Evolutionary conservation across 805 yeast genomes (phyloP).

Genomic region (Saturnispora gosingensis): DNA sequence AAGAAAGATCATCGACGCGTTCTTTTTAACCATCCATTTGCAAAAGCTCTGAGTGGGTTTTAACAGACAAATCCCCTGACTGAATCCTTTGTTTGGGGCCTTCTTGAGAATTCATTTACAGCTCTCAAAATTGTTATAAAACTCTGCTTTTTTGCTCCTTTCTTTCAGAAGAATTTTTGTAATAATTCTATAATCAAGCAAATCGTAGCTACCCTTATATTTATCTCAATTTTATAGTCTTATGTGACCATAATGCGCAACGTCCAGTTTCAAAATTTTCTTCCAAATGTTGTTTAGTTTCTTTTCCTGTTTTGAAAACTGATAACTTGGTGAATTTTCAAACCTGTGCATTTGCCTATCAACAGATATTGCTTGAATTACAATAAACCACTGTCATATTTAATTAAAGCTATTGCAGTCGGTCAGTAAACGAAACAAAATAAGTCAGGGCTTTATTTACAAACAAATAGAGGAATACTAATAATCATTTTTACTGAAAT

Average conservation of each 20-base stretch:
- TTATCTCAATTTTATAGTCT: not conserved
- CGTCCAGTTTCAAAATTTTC: conserved; percentile 4
- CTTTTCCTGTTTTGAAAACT: conserved; percentile 4
- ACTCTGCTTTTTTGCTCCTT: not conserved
- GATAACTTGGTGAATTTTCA: not conserved
- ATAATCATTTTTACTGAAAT: not conserved
- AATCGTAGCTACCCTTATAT: not conserved
- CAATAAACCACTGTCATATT: not conserved
- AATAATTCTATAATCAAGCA: not conserved
- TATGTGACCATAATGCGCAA: not conserved
- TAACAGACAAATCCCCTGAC: not conserved
- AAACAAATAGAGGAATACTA: not conserved
- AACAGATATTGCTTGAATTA: not conserved
- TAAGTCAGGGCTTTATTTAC: not conserved
- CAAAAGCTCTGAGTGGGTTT: not conserved
- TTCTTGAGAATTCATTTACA: not conserved
- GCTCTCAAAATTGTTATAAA: not conserved
- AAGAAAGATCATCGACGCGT: not conserved
- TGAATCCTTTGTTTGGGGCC: not conserved
- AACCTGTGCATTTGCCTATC: not conserved
- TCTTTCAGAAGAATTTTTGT: not conserved
- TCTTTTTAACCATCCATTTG: not conserved
- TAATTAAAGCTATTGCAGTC: not conserved
- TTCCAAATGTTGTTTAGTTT: not conserved
- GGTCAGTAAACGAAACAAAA: not conserved